Conservation (phyloP, 2,329 filamentous ascomycete genomes). For the Colletotrichum gigasporum region DNA sequence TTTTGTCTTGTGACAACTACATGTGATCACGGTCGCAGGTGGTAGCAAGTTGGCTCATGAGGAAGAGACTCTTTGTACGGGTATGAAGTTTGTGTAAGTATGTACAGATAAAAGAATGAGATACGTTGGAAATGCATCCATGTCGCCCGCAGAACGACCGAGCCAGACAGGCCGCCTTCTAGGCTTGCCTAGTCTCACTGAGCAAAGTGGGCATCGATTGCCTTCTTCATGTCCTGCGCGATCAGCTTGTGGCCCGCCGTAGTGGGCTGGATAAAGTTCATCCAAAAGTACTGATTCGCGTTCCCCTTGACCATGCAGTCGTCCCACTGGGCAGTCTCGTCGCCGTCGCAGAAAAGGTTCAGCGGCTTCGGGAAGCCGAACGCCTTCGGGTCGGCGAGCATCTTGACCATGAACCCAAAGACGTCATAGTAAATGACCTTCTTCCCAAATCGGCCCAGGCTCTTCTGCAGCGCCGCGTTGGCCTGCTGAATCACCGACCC, state of each 20-base stretch:
- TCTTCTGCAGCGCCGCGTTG: neutral
- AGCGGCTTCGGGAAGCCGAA: neutral
- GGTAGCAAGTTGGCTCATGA: neutral
- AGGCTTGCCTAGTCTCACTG: too few relatives aligned
- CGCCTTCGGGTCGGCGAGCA: neutral
- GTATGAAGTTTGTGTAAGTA: neutral
- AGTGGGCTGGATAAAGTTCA: conserved; percentile 17
- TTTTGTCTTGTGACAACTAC: too few relatives aligned
- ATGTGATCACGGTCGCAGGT: too few relatives aligned
- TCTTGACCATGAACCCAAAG: conserved; percentile 1
- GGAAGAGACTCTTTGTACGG: neutral
- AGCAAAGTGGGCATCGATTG: neutral
- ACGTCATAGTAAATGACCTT: conserved; percentile 6
- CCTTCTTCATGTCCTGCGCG: conserved; percentile 1
- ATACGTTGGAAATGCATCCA: too few relatives aligned
- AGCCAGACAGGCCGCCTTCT: too few relatives aligned
- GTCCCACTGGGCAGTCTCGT: conserved; percentile 7
- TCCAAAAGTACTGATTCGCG: conserved; percentile 14
- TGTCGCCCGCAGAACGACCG: too few relatives aligned
- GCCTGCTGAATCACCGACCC: neutral
- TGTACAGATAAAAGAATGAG: neutral
- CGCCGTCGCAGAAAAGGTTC: neutral
- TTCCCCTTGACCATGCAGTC: conserved; percentile 8
- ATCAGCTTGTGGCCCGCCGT: conserved; percentile 10
- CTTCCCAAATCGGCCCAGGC: neutral